phyloP scores from a whole-genome alignment of 306 rosid genomes.

The Vigna angularis region DNA sequence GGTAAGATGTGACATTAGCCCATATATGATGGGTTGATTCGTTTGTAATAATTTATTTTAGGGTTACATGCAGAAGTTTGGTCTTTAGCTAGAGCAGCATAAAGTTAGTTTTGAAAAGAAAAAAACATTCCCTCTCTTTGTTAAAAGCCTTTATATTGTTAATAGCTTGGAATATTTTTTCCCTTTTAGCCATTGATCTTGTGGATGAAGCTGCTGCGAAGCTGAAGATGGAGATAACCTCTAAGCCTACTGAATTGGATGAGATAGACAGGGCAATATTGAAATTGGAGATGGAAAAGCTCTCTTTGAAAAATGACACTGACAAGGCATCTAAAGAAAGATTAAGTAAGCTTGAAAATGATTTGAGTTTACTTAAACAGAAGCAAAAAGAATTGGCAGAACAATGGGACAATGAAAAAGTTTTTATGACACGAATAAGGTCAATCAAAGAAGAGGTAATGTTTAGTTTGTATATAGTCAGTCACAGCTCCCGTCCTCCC shows the following conservation, averaged over 20 bases:
- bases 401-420: slow-evolving; percentile 91
- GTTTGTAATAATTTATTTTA: neutral
- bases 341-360: slow-evolving; percentile 83
- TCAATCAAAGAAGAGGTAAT: slow-evolving; percentile 94
- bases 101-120: neutral
- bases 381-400: slow-evolving; percentile 80
- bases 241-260: slow-evolving; percentile 95
- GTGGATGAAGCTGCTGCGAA: slow-evolving; percentile 99
- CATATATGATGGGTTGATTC: neutral
- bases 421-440: slow-evolving; percentile 77
- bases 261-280: slow-evolving; percentile 87
- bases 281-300: slow-evolving; percentile 97
- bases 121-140: neutral
- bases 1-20: slow-evolving; percentile 51
- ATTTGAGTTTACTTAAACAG: slow-evolving; percentile 74
- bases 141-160: neutral
- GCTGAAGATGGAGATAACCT: slow-evolving; percentile 96
- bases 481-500: neutral
- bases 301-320: slow-evolving; percentile 86
- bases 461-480: slow-evolving; percentile 29
- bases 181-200: slow-evolving; percentile 88
- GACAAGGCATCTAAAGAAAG: slow-evolving; percentile 96
- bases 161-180: slow-evolving; percentile 29
- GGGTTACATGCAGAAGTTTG: neutral
- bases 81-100: neutral